A percentile compares a stretch with the other conserved stretches of the same genome.
These are phyloP conservation scores for Aspergillus cavernicola DNA, from an alignment of 495 filamentous ascomycete species.

Conservation along the genomic window DNA sequence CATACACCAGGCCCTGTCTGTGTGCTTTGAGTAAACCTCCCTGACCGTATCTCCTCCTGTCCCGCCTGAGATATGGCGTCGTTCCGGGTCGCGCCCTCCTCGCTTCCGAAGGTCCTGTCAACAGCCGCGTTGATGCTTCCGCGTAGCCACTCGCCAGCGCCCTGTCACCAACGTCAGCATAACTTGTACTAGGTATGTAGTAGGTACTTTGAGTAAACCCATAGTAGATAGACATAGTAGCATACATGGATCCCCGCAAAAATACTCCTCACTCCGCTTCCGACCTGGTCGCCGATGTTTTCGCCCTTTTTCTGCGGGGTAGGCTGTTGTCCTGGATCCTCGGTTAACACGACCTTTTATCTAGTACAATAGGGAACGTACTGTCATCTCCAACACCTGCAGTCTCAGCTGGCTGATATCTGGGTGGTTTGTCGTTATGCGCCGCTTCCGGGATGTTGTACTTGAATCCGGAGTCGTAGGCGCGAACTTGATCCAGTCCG, in stretches of 20 bases:
- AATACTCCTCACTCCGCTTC: background rate
- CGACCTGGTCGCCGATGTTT: background rate
- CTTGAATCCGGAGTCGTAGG: background rate
- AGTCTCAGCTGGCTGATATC: background rate
- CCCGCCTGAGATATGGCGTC: constrained; percentile 1
- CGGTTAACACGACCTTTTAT: too few relatives aligned
- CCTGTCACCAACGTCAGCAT: background rate
- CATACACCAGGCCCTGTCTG: too few relatives aligned
- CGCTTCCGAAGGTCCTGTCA: constrained; percentile 1
- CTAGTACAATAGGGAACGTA: background rate
- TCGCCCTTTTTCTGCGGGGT: background rate
- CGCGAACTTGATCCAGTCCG: background rate
- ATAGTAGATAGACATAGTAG: too few relatives aligned
- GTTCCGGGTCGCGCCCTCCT: constrained; percentile 2
- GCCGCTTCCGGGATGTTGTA: background rate
- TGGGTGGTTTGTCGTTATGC: background rate
- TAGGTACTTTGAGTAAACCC: too few relatives aligned
- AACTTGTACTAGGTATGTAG: too few relatives aligned
- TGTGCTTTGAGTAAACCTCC: background rate
- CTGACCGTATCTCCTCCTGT: background rate
- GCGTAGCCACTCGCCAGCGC: constrained; percentile 3
- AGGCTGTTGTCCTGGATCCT: background rate
- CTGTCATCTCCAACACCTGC: background rate
- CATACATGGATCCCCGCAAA: background rate
- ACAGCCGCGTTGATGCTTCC: constrained; percentile 6